Evolutionary conservation across 1,139 yeast species (phyloP).

Genomic region (Zygoascus sp.): DNA sequence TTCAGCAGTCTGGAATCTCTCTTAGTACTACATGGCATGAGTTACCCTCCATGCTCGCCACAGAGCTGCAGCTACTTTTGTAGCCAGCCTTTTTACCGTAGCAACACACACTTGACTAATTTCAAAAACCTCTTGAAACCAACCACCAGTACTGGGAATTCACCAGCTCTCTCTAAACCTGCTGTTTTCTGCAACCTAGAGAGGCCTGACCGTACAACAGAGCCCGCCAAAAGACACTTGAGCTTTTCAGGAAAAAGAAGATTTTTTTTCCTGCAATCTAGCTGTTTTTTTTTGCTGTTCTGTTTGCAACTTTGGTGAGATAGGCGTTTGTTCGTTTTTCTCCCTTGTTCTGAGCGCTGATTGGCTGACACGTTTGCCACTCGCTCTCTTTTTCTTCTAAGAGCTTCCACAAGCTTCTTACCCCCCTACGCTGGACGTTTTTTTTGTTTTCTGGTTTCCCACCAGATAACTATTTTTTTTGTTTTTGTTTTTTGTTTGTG

Average conservation of each 20-base stretch:
- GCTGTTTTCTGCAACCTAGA: background rate
- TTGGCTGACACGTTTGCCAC: conserved; percentile 8
- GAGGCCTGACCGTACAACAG: background rate
- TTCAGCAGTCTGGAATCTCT: background rate
- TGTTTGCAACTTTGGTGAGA: background rate
- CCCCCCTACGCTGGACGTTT: conserved; percentile 2
- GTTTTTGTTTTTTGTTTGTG: conserved; percentile 1
- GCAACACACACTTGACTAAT: conserved; percentile 5
- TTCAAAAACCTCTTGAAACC: conserved; percentile 3
- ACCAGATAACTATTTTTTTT: too few relatives aligned
- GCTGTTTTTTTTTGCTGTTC: background rate
- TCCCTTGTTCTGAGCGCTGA: conserved; percentile 8
- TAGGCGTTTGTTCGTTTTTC: background rate
- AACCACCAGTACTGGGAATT: conserved; percentile 5
- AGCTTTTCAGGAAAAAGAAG: background rate
- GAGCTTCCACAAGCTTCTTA: conserved; percentile 4
- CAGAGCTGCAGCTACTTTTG: background rate
- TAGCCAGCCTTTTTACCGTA: conserved; percentile 1
- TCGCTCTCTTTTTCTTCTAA: conserved; percentile 2
- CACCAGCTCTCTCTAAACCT: conserved; percentile 1
- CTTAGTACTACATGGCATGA: background rate
- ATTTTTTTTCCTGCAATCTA: background rate
- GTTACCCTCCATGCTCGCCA: conserved; percentile 5
- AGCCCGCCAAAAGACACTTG: background rate
- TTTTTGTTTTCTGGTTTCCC: too few relatives aligned